Percentiles rank a stretch among this genome's conserved stretches.
Conservation (phyloP, 345 rosid species). For the Arabidopsis suecica region DNA sequence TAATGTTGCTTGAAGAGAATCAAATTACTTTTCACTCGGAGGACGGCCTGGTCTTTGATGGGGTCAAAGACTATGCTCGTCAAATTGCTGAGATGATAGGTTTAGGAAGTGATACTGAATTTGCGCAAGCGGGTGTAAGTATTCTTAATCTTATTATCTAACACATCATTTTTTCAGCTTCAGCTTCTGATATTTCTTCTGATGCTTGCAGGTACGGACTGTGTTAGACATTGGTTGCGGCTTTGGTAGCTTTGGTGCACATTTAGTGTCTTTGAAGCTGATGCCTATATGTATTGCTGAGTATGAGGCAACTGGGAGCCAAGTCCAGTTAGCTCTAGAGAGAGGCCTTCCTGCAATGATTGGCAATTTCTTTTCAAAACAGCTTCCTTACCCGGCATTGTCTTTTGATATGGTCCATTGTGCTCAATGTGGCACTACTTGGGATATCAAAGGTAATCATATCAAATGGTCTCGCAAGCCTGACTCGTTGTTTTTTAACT, state of each 20-base stretch:
- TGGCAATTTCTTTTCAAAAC: slow-evolving; percentile 78
- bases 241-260: slow-evolving; percentile 97
- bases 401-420: slow-evolving; percentile 98
- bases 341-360: slow-evolving; percentile 99
- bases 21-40: slow-evolving; percentile 96
- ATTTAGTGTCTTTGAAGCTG: slow-evolving; percentile 75
- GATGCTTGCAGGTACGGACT: slow-evolving; percentile 62
- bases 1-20: slow-evolving; percentile 98
- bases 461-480: not conserved
- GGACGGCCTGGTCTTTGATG: slow-evolving; percentile 83
- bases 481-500: slow-evolving; percentile 1
- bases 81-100: slow-evolving; percentile 98
- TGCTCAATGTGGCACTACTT: slow-evolving; percentile 87
- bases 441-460: slow-evolving; percentile 85
- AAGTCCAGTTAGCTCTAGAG: slow-evolving; percentile 96
- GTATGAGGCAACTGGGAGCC: slow-evolving; percentile 96
- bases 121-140: slow-evolving; percentile 94
- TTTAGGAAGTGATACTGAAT: slow-evolving; percentile 86
- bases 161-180: slow-evolving; percentile 23
- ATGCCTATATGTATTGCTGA: slow-evolving; percentile 90
- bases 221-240: slow-evolving; percentile 97
- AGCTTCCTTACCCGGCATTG: slow-evolving; percentile 89
- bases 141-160: slow-evolving; percentile 29
- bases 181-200: slow-evolving; percentile 23
- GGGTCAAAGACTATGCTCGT: slow-evolving; percentile 94